Conservation (phyloP, 495 filamentous ascomycete species). For the Aspergillus olivimuriae region DNA sequence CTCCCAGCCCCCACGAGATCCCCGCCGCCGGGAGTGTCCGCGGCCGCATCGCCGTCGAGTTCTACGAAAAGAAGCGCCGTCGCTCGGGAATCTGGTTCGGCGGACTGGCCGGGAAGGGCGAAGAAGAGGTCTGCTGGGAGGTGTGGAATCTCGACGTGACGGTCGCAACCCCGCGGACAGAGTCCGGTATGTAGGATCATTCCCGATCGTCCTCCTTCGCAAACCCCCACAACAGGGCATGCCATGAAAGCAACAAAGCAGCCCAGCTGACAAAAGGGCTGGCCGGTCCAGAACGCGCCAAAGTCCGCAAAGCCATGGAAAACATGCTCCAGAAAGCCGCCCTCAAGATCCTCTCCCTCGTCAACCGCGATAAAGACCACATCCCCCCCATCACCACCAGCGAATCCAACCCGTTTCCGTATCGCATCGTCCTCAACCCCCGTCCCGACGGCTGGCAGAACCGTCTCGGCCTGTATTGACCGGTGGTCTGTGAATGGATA, state of each 20-base stretch:
- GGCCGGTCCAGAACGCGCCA: conserved; percentile 59
- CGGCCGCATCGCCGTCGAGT: conserved; percentile 80
- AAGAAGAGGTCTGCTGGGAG: conserved; percentile 96
- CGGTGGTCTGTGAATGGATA: not conserved
- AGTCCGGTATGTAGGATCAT: conserved; percentile 56
- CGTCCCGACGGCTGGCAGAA: conserved; percentile 73
- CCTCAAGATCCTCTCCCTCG: conserved; percentile 79
- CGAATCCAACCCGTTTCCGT: conserved; percentile 91
- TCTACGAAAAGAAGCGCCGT: conserved; percentile 85
- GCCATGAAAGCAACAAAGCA: too few species aligned
- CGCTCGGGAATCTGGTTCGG: conserved; percentile 68
- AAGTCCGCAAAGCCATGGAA: conserved; percentile 82
- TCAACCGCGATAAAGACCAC: conserved; percentile 87
- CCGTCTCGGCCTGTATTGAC: conserved; percentile 69
- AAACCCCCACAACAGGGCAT: not conserved
- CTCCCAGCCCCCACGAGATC: conserved; percentile 41
- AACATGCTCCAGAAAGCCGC: conserved; percentile 77
- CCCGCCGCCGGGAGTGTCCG: conserved; percentile 46
- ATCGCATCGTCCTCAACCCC: conserved; percentile 81
- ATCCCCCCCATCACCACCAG: conserved; percentile 95
- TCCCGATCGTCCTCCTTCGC: not conserved
- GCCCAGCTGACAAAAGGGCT: not conserved
- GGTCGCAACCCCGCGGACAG: conserved; percentile 79
- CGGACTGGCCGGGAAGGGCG: conserved; percentile 51
- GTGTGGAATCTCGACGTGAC: conserved; percentile 90